phyloP scores from a whole-genome alignment of 192 early-diverging fungal species.

The Helicostylum pulchrum region DNA sequence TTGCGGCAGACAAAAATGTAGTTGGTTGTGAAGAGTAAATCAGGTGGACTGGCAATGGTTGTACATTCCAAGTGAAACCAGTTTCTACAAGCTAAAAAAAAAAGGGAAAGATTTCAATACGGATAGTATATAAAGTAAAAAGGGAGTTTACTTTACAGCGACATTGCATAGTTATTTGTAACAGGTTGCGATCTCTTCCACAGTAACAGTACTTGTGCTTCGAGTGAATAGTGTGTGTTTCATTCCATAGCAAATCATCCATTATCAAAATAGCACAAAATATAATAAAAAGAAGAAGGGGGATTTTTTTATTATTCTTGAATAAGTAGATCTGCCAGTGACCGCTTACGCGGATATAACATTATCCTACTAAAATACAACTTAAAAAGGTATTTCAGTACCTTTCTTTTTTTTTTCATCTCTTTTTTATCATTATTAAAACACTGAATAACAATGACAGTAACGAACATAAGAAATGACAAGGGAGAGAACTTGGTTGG shows the following conservation, averaged over 20 bases:
- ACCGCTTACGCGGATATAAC: too few relatives aligned
- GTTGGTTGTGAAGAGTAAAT: constrained; percentile 60
- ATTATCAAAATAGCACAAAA: too few relatives aligned
- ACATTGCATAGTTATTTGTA: constrained; percentile 56
- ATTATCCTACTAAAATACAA: too few relatives aligned
- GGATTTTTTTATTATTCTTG: too few relatives aligned
- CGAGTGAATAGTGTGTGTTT: constrained; percentile 55
- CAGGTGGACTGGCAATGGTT: constrained; percentile 38
- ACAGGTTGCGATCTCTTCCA: constrained; percentile 54
- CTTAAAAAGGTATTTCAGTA: too few relatives aligned
- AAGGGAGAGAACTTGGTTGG: constrained; percentile 25
- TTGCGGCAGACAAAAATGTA: constrained; percentile 54
- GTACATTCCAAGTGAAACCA: constrained; percentile 65
- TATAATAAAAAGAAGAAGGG: too few relatives aligned
- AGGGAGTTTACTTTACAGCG: constrained; percentile 32
- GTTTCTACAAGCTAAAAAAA: constrained; percentile 49
- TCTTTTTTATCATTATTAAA: too few relatives aligned
- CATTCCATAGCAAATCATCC: constrained; percentile 44
- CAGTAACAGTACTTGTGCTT: constrained; percentile 70
- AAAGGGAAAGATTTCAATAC: neutral
- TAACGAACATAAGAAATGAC: constrained; percentile 19
- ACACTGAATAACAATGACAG: constrained; percentile 14
- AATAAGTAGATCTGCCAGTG: too few relatives aligned
- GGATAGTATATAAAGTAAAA: neutral
- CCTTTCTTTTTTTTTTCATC: too few relatives aligned